Percentiles rank a stretch among this genome's conserved stretches.
phyloP scores from a whole-genome alignment of 2,329 filamentous ascomycete species.

The Aureobasidium sp. region DNA sequence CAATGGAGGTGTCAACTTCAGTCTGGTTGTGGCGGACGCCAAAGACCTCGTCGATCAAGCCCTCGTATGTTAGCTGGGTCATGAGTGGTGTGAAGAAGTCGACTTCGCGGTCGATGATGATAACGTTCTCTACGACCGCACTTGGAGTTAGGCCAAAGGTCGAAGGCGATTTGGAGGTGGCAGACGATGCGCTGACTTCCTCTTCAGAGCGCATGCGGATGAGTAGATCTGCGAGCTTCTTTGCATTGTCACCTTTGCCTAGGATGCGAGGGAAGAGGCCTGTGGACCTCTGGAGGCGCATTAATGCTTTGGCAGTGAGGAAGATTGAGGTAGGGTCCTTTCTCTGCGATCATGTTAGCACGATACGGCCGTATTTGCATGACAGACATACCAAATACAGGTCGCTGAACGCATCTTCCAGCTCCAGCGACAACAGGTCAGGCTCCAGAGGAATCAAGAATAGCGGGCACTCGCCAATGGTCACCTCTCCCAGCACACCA shows the following conservation, averaged over 20 bases:
- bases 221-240: constrained; percentile 77
- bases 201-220: constrained; percentile 91
- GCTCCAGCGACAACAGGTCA: constrained; percentile 83
- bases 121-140: constrained; percentile 78
- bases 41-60: constrained; percentile 88
- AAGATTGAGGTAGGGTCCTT: constrained; percentile 91
- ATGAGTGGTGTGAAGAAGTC: constrained; percentile 88
- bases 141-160: constrained; percentile 71
- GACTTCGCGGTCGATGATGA: constrained; percentile 91
- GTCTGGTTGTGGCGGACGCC: constrained; percentile 87
- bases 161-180: constrained; percentile 37
- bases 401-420: constrained; percentile 80
- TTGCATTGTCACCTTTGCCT: constrained; percentile 92
- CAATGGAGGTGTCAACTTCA: constrained; percentile 83
- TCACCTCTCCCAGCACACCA: constrained; percentile 87
- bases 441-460: constrained; percentile 88
- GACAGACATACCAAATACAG: constrained; percentile 62
- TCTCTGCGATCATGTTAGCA: constrained; percentile 32
- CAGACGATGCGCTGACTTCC: constrained; percentile 44
- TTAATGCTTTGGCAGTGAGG: constrained; percentile 80
- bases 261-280: constrained; percentile 91
- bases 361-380: no score
- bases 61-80: constrained; percentile 94
- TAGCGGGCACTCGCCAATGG: constrained; percentile 76
- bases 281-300: constrained; percentile 86